phyloP scores from a whole-genome alignment of 2,329 filamentous ascomycete genomes.

The Calycina marina region DNA sequence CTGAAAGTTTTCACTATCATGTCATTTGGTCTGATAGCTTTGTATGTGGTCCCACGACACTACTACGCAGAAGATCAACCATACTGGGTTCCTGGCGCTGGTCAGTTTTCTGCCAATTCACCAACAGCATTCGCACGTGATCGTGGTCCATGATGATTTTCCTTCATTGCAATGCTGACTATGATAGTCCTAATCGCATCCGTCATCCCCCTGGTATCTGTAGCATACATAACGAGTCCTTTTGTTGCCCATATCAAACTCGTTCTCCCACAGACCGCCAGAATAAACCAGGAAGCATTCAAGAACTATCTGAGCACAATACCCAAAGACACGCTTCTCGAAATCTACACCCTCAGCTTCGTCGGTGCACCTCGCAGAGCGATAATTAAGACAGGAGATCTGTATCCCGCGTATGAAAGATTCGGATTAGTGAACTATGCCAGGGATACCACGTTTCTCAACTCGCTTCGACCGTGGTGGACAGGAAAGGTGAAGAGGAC shows the following conservation, averaged over 20 bases:
- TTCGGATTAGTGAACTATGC: slow-evolving; percentile 22
- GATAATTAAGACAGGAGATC: slow-evolving; percentile 14
- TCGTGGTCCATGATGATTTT: too few relatives aligned
- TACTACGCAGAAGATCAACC: slow-evolving; percentile 15
- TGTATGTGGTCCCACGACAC: slow-evolving; percentile 39
- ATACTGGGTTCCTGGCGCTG: slow-evolving; percentile 14
- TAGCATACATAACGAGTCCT: slow-evolving; percentile 50
- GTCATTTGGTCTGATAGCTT: slow-evolving; percentile 48
- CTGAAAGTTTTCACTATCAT: slow-evolving; percentile 60
- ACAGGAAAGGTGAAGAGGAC: slow-evolving; percentile 13
- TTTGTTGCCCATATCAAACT: slow-evolving; percentile 62
- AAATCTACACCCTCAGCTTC: slow-evolving; percentile 27
- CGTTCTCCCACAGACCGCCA: slow-evolving; percentile 49
- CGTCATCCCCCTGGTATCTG: slow-evolving; percentile 47
- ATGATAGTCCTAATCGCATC: slow-evolving; percentile 40
- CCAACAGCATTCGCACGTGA: too few relatives aligned
- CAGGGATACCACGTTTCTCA: slow-evolving; percentile 13
- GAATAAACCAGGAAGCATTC: slow-evolving; percentile 41
- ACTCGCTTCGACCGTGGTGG: slow-evolving; percentile 18
- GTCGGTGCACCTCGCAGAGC: slow-evolving; percentile 24
- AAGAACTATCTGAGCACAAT: slow-evolving; percentile 34
- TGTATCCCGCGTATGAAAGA: slow-evolving; percentile 14
- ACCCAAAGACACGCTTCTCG: slow-evolving; percentile 26
- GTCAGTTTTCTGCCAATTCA: slow-evolving; percentile 10
- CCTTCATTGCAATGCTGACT: too few relatives aligned